Conservation (phyloP, 2,329 filamentous ascomycete species). For the Tolypocladium pustulatum region DNA sequence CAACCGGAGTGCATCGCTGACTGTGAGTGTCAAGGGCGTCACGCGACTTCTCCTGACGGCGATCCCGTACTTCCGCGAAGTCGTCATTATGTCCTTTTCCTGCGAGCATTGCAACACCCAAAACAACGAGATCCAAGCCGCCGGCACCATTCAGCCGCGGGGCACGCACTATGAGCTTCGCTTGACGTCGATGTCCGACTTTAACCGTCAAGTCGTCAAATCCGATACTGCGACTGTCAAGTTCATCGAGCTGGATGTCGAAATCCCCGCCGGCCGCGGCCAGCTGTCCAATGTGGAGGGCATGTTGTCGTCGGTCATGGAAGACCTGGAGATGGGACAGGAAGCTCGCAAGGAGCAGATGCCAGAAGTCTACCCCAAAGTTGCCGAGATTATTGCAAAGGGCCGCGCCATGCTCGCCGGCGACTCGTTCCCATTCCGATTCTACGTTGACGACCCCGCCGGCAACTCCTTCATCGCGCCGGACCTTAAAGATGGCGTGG, state of each 20-base stretch:
- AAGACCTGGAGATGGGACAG: constrained; percentile 75
- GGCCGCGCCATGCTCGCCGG: constrained; percentile 70
- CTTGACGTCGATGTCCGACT: constrained; percentile 61
- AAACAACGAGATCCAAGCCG: constrained; percentile 90
- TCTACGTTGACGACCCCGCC: constrained; percentile 80
- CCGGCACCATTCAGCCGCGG: constrained; percentile 82
- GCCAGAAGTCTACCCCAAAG: constrained; percentile 69
- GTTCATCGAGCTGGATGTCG: constrained; percentile 84
- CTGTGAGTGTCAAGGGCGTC: constrained; percentile 46
- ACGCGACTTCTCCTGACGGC: constrained; percentile 81
- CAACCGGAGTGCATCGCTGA: not conserved
- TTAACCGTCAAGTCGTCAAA: constrained; percentile 83
- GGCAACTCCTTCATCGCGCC: constrained; percentile 97
- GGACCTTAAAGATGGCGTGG: constrained; percentile 64
- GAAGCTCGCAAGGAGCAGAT: constrained; percentile 66
- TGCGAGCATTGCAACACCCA: constrained; percentile 83
- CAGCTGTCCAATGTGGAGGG: constrained; percentile 93
- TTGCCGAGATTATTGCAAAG: constrained; percentile 65
- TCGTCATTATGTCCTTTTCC: constrained; percentile 93
- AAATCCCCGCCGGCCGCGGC: constrained; percentile 83
- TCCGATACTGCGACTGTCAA: constrained; percentile 78
- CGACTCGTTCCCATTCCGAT: constrained; percentile 72
- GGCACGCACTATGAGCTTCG: constrained; percentile 77
- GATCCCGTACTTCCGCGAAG: constrained; percentile 95
- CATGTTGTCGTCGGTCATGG: constrained; percentile 64